A percentile compares a stretch with the other conserved stretches of the same genome.
phyloP scores from a whole-genome alignment of 768 basidiomycete genomes.

The Hortiboletus campestris region DNA sequence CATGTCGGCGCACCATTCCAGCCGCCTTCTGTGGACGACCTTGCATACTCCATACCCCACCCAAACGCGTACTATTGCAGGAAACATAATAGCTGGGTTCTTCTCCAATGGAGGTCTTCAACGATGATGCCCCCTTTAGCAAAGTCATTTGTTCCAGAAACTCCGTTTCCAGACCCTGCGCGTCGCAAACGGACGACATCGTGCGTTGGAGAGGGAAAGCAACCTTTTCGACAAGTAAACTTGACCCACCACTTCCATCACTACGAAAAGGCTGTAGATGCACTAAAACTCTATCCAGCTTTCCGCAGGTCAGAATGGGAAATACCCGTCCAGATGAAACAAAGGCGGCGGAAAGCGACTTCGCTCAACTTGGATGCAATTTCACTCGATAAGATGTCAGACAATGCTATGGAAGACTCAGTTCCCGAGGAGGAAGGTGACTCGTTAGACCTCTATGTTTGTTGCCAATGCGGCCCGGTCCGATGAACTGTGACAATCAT shows the following conservation, averaged over 20 bases:
- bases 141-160: conserved; percentile 45
- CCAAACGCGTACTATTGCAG: conserved; percentile 82
- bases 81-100: conserved; percentile 80
- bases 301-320: conserved; percentile 62
- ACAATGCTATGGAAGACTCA: conserved; percentile 33
- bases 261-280: conserved; percentile 68
- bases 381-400: conserved; percentile 22
- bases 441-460: conserved; percentile 74
- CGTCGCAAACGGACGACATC: conserved; percentile 48
- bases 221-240: conserved; percentile 47
- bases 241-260: conserved; percentile 81
- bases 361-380: conserved; percentile 34
- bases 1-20: conserved; percentile 14
- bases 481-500: too few species aligned
- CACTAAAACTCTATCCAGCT: conserved; percentile 64
- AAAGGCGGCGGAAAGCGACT: conserved; percentile 51
- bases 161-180: conserved; percentile 53
- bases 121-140: conserved; percentile 60
- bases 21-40: conserved; percentile 59
- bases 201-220: conserved; percentile 54
- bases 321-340: conserved; percentile 46
- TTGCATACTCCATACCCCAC: conserved; percentile 71
- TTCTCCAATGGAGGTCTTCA: conserved; percentile 68
- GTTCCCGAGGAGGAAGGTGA: conserved; percentile 43
- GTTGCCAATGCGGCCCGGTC: conserved; percentile 89